These are phyloP conservation scores for Talaromyces albobiverticillius DNA, from an alignment of 2,329 filamentous ascomycete species.

Conservation along the genomic window DNA sequence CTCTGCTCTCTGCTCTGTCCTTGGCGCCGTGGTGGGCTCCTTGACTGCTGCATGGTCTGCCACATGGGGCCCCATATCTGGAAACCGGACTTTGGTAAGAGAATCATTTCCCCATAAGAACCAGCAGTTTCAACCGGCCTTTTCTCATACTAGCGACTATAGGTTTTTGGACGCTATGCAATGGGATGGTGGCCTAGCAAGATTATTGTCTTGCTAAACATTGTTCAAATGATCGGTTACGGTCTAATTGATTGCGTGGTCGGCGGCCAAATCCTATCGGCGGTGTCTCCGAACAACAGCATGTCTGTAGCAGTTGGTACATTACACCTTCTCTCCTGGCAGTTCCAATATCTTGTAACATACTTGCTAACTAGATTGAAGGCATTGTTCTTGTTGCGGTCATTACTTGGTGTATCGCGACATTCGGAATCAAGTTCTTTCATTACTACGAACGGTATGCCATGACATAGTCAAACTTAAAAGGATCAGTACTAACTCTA, in stretches of 20 bases:
- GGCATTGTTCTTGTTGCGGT: slow-evolving; percentile 62
- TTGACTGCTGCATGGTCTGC: slow-evolving; percentile 59
- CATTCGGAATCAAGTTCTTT: slow-evolving; percentile 66
- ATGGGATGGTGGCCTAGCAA: slow-evolving; percentile 68
- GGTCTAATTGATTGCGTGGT: slow-evolving; percentile 63
- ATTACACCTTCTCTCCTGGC: slow-evolving; percentile 12
- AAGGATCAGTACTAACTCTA: neutral
- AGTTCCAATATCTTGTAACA: neutral
- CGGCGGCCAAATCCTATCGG: slow-evolving; percentile 66
- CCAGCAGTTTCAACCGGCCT: neutral
- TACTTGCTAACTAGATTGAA: slow-evolving; percentile 13
- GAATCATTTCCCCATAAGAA: neutral
- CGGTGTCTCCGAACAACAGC: slow-evolving; percentile 57
- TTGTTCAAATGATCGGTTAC: slow-evolving; percentile 63
- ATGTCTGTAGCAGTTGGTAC: slow-evolving; percentile 62
- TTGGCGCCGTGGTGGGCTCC: slow-evolving; percentile 56
- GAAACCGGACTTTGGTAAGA: slow-evolving; percentile 59
- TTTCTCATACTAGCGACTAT: neutral
- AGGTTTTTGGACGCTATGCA: slow-evolving; percentile 58
- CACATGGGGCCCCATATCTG: slow-evolving; percentile 60
- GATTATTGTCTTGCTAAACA: slow-evolving; percentile 60
- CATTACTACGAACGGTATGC: slow-evolving; percentile 63
- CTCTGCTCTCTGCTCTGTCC: slow-evolving; percentile 54
- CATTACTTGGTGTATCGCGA: slow-evolving; percentile 62
- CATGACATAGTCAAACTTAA: neutral